Conservation (phyloP, 2,329 filamentous ascomycete species). For the Ophiostoma himal-ulmi region DNA sequence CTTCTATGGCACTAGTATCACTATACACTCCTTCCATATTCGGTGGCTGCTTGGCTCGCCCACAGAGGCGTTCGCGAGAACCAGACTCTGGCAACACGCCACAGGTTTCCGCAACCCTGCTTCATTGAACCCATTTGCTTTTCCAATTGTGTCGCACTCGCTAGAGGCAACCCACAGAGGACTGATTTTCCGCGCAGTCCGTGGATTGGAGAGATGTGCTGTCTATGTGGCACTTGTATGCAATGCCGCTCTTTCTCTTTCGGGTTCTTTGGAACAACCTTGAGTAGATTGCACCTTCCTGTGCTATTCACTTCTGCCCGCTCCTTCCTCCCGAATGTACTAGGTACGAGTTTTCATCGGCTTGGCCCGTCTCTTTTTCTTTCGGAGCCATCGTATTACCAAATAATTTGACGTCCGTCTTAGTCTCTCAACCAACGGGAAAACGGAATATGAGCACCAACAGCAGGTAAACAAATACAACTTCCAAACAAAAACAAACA, state of each 20-base stretch:
- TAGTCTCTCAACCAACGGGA: not conserved
- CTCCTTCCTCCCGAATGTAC: not conserved
- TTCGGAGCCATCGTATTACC: slow-evolving; percentile 3
- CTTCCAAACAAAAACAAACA: not conserved
- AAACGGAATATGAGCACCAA: not conserved
- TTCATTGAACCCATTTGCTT: not conserved
- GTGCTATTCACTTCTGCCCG: not conserved
- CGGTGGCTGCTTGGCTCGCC: not conserved
- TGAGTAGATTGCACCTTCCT: not conserved
- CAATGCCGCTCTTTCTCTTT: not conserved
- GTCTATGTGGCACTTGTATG: not conserved
- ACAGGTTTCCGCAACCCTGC: not conserved
- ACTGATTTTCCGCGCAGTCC: not conserved
- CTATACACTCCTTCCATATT: not conserved
- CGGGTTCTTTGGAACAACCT: not conserved
- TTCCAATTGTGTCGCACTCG: not conserved
- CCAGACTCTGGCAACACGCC: not conserved
- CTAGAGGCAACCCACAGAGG: not conserved
- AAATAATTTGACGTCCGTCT: not conserved
- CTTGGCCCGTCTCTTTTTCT: not conserved
- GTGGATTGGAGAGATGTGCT: not conserved
- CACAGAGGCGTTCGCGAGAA: not conserved
- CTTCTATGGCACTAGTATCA: not conserved
- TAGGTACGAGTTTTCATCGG: not conserved
- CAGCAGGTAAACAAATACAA: not conserved